phyloP scores from a whole-genome alignment of 1,284 basidiomycete genomes.

The Irpex rosettiformis region DNA sequence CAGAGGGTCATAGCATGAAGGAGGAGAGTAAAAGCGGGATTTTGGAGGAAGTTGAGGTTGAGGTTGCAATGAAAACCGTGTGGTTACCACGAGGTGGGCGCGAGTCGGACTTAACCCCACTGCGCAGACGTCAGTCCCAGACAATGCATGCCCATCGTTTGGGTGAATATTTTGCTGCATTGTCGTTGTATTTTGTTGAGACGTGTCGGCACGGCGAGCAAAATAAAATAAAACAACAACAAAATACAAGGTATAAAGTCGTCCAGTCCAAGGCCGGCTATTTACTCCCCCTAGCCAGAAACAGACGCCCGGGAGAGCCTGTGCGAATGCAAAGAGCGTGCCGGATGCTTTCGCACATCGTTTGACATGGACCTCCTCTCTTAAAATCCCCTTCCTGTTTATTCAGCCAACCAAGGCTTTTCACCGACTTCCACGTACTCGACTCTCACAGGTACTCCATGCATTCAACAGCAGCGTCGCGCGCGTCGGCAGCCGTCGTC shows the following conservation, averaged over 20 bases:
- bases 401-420: background rate
- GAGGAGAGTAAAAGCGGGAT: background rate
- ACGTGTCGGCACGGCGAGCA: background rate
- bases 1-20: background rate
- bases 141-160: background rate
- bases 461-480: background rate
- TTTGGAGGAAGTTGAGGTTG: background rate
- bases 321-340: background rate
- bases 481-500: background rate
- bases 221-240: background rate
- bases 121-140: background rate
- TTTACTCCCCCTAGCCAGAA: background rate
- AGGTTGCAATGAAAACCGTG: slow-evolving; percentile 1
- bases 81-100: slow-evolving; percentile 1
- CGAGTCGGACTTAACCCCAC: background rate
- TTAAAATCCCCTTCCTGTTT: background rate
- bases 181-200: background rate
- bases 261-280: background rate
- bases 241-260: background rate
- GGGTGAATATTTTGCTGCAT: background rate
- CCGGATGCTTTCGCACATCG: slow-evolving; percentile 1
- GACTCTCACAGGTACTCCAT: background rate
- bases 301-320: background rate
- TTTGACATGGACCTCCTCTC: background rate
- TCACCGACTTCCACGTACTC: background rate